These are phyloP conservation scores for Phytopythium vexans DNA, from an alignment of 352 stramenopile genomes.

Conservation along the genomic window DNA sequence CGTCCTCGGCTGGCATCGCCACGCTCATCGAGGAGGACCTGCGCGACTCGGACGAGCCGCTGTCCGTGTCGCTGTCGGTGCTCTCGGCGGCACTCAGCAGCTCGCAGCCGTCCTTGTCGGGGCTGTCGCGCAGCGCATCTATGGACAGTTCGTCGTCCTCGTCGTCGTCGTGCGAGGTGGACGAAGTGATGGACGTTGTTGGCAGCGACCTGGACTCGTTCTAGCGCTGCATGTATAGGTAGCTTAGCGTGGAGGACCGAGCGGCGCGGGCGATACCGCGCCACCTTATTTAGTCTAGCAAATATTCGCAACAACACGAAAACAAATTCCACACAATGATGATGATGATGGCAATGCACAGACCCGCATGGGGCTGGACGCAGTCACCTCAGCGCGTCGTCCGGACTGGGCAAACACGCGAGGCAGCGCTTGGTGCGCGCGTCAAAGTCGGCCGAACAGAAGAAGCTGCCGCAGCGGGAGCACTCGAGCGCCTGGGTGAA, in stretches of 20 bases:
- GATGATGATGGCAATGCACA: too few relatives aligned
- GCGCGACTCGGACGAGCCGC: neutral
- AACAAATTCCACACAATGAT: too few relatives aligned
- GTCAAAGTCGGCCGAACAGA: conserved; percentile 54
- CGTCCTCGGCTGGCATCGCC: neutral
- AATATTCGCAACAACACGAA: too few relatives aligned
- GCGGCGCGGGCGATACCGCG: too few relatives aligned
- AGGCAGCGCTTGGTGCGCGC: conserved; percentile 33
- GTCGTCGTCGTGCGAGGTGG: neutral
- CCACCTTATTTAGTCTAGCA: too few relatives aligned
- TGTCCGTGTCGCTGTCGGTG: neutral
- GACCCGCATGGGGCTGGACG: too few relatives aligned
- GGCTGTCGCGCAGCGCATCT: neutral
- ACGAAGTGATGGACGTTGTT: conserved; percentile 4
- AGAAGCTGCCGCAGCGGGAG: conserved; percentile 41
- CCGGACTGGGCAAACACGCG: conserved; percentile 9
- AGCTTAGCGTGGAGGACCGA: too few relatives aligned
- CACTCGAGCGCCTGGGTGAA: conserved; percentile 58
- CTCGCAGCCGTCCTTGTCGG: neutral
- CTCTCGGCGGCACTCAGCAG: conserved; percentile 1
- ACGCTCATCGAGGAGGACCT: conserved; percentile 1
- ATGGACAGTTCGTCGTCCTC: neutral
- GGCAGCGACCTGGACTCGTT: conserved; percentile 1
- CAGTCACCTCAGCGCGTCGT: too few relatives aligned
- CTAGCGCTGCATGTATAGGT: too few relatives aligned